Percentiles rank a stretch among this genome's conserved stretches.
Evolutionary conservation across 139 green algal genomes (phyloP).

Genomic region (Nannochloris sp.): DNA sequence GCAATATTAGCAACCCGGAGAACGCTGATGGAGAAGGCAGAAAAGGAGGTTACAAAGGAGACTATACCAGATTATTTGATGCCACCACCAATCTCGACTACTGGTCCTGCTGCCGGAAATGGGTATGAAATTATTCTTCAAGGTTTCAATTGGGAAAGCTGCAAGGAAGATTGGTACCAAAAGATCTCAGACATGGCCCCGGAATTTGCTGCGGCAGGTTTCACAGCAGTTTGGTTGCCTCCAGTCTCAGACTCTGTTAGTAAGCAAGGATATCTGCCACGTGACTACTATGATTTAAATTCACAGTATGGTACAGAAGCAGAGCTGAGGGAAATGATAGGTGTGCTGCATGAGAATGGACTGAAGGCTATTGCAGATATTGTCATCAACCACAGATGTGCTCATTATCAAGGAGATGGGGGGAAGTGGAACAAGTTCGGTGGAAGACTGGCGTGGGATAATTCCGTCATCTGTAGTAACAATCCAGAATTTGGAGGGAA

Average conservation of each 20-base stretch:
- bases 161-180: constrained; percentile 56
- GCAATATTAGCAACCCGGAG: constrained; percentile 66
- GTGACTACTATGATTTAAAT: constrained; percentile 76
- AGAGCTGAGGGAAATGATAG: constrained; percentile 65
- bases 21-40: constrained; percentile 31
- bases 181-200: constrained; percentile 25
- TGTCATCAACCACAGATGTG: constrained; percentile 92
- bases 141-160: constrained; percentile 93
- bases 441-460: constrained; percentile 86
- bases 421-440: constrained; percentile 84
- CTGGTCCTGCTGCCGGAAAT: constrained; percentile 49
- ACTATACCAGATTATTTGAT: constrained; percentile 21
- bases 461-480: constrained; percentile 67
- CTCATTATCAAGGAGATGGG: constrained; percentile 53
- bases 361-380: constrained; percentile 89
- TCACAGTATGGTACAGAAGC: constrained; percentile 61
- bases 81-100: constrained; percentile 21
- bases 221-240: constrained; percentile 90
- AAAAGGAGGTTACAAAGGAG: constrained; percentile 20
- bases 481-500: constrained; percentile 77
- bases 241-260: constrained; percentile 82
- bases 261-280: constrained; percentile 78
- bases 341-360: constrained; percentile 46
- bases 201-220: constrained; percentile 69
- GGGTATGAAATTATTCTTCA: constrained; percentile 92